Base-by-base conservation (phyloP, 1,139 yeast species). In the Geotrichum reessii region DNA sequence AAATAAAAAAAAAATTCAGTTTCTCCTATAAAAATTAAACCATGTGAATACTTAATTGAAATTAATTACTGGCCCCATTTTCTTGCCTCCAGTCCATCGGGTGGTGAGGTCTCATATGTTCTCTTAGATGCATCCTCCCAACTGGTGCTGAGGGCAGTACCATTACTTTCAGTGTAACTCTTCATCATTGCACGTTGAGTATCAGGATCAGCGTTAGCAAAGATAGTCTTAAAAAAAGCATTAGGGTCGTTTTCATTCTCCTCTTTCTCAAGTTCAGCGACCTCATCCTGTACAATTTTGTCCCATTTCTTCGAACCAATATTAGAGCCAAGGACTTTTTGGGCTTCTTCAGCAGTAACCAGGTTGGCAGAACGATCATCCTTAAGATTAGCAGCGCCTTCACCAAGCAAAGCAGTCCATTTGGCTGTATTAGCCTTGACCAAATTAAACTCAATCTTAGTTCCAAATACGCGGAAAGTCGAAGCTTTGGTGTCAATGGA, bases 121-220 rank as follows among this genome's bases (percentile, higher is more conserved):
- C 82, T 84, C 56, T 79, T 76, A 54, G 81, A 78, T 1, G 96
- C 98, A 62, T 90, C 96, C n/a, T 76, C 81, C 99, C 99, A 95
- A 70, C 89, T 87, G 6, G 99, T 95, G 55, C 96, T 89, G 62
- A 95, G 76, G 1, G 95, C 84, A 0, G 99, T 95, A 21, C 99
- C 99, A 64, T 88, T 87, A 65, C 96, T 88, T 73, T 95, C 97
- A n/a, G 83, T 78, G 68, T 83, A 93, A 57, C 97, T 89, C 74
- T 95, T 95, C 95, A 90, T 87, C 98, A 95, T 95, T 1, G 99
- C 99, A 60, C 95, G 79, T 65, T 78, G 79, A 0, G 96, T 86
- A 67, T 93, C 97, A 11, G 87, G 95, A 69, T 91, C 96, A 0
- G 96, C 95, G 64, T 81, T 84, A 47, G 81, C 80, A 73, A 87